Base-by-base conservation (phyloP, 2,329 filamentous ascomycete species). In the Aquanectria penicillioides region DNA sequence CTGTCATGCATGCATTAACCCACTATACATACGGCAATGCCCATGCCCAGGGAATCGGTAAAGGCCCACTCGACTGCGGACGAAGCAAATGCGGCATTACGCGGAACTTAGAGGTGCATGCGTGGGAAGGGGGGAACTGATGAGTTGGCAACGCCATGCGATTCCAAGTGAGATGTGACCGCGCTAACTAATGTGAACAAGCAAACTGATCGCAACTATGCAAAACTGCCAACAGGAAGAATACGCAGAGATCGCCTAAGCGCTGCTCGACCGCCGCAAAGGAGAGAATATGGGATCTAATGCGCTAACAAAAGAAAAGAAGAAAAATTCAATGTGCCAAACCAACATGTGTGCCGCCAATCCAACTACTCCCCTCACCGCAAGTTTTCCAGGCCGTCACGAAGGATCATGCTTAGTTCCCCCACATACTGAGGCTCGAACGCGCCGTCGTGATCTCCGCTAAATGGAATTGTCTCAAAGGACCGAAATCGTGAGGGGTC, bases 381-480 rank as follows among this genome's bases (percentile, higher is more conserved):
- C 12, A 65, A 20, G 5, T 36, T 59, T 33, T 61, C 59, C 41
- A 68, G 17, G 29, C 60, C 61, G 10, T 48, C 54, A 23, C 64
- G 44, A 23, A 68, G 47, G 29, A 68, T 68, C 12, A 36, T 37
- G 56, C 65, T 68, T 49, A 68, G 40, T 47, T 68, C 65, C 15
- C 56, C 62, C 17, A 68, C 60, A 38, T 51, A 40, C 44, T 56
- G 51, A 12, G 65, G 64, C 57, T 63, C 57, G 43, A 68, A 68
- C 9, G 66, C 66, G 6, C 64, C 54, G 41, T 68, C 64, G 47
- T 68, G 66, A 11, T 67, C 58, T 7, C 64, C 66, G 38, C 64
- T 65, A 26, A 68, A 68, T 2, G 66, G 62, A 22, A 65, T 58
- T 17, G 56, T 58, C 44, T 60, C 37, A 20, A 68, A 68, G 34